These are phyloP conservation scores for Primulina eburnea DNA, from an alignment of 257 asterid genomes.

Conservation along the genomic window DNA sequence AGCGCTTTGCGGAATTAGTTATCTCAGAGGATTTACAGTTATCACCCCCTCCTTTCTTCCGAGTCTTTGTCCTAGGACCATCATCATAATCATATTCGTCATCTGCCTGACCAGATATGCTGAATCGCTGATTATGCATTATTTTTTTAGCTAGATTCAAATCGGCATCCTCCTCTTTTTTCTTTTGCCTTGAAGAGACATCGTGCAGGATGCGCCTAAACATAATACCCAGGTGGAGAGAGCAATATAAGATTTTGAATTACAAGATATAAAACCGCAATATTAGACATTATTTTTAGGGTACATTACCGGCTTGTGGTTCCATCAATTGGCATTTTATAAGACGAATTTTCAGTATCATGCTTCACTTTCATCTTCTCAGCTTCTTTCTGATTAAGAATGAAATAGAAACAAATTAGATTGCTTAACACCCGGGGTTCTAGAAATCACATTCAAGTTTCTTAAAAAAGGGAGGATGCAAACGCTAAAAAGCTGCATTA, in stretches of 20 bases:
- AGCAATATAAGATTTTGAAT: constrained; percentile 16
- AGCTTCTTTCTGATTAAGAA: constrained; percentile 62
- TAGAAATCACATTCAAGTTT: constrained; percentile 14
- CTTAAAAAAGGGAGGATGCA: constrained; percentile 11
- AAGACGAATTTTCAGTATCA: constrained; percentile 34
- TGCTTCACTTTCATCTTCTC: constrained; percentile 46
- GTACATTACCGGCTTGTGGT: constrained; percentile 70
- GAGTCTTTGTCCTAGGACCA: constrained; percentile 61
- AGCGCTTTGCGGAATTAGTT: constrained; percentile 50
- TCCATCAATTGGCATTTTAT: constrained; percentile 51
- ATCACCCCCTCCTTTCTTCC: constrained; percentile 54
- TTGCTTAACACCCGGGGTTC: neutral
- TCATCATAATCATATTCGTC: constrained; percentile 94
- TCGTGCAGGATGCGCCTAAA: constrained; percentile 65
- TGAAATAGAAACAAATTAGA: constrained; percentile 21
- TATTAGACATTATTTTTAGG: constrained; percentile 8
- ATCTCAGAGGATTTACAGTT: constrained; percentile 45
- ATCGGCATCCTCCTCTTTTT: constrained; percentile 79
- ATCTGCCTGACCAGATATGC: constrained; percentile 63
- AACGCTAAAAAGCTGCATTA: neutral
- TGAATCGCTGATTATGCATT: constrained; percentile 56
- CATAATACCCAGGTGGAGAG: constrained; percentile 15
- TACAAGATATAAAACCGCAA: neutral
- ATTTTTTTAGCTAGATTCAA: constrained; percentile 79
- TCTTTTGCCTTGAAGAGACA: constrained; percentile 57